Base-by-base conservation (phyloP, 305 asterid species). In the Fraxinus xanthoxyloides region DNA sequence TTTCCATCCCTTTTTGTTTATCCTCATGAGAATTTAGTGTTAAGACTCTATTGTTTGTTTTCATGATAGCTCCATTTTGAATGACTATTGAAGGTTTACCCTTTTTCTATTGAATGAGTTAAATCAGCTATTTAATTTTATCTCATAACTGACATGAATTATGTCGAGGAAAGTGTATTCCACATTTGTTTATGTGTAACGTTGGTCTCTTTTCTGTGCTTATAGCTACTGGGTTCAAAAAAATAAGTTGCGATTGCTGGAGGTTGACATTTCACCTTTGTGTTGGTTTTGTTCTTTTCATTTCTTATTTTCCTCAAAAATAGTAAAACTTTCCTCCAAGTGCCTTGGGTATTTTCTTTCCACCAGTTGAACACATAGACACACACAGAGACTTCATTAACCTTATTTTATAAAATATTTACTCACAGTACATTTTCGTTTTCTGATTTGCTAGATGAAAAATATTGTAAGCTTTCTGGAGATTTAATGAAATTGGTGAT, bases 11-110 rank as follows among this genome's bases (percentile, higher is more conserved):
- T 2, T n/a, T 56, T 56, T 19, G 28, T 19, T 56, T 19, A 17
- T 56, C 21, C 67, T 19, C 67, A 6, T 19, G 28, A 56, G 26
- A 56, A 19, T 56, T 56, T 56, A 19, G 67, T 56, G 67, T 56
- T 56, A 32, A 32, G 63, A 56, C 4, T 56, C 7, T 56, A 6
- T 19, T 56, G 24, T 56, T 56, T 54, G 65, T 54, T n/a, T 56
- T 19, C 67, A 40, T 74, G 72, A 77, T 78, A 73, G 67, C 26
- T 77, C 77, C 65, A 28, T 23, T 48, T 76, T 40, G 38, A 10
- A 72, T 43, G 35, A 3, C 48, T 46, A n/a, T 76, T 40, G 72
- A 79, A 74, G 54, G 21, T 81, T 73, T 38, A 15, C 12, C 35
- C 75, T 9, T 13, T 61, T 35, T 35, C 2, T 35, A 35, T 36